phyloP scores from a whole-genome alignment of 176 grass and related monocot species.

The Triticum urartu region DNA sequence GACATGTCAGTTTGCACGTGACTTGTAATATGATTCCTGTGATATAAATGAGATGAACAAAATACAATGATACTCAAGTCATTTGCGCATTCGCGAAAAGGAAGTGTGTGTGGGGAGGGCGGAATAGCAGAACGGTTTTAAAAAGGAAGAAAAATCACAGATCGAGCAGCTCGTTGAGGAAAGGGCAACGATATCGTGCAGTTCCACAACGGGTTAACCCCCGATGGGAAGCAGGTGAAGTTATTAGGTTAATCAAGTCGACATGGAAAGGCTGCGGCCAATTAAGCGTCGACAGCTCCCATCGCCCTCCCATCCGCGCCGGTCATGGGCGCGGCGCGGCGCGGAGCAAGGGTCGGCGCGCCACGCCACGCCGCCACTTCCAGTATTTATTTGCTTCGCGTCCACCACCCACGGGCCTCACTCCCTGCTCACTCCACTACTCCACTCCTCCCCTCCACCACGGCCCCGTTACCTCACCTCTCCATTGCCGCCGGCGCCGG shows the following conservation, averaged over 20 bases:
- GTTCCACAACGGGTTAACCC: background rate
- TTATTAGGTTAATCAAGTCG: background rate
- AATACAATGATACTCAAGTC: too few relatives aligned
- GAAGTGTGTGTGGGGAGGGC: too few relatives aligned
- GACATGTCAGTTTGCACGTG: too few relatives aligned
- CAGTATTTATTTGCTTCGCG: constrained; percentile 9
- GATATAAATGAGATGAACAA: too few relatives aligned
- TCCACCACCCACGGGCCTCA: background rate
- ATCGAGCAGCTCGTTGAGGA: too few relatives aligned
- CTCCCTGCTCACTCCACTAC: background rate
- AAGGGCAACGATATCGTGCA: too few relatives aligned
- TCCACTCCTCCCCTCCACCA: background rate
- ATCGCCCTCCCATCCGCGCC: background rate
- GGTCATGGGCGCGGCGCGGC: constrained; percentile 30
- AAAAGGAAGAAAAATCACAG: too few relatives aligned
- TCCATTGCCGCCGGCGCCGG: background rate
- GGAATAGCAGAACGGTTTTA: too few relatives aligned
- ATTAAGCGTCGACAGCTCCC: constrained; percentile 23
- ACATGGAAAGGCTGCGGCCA: background rate
- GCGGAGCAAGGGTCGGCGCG: background rate
- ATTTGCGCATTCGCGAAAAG: too few relatives aligned
- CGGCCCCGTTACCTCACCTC: background rate
- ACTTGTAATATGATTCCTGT: too few relatives aligned
- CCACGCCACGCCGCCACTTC: background rate
- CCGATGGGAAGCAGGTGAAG: background rate